Conservation (phyloP, 345 rosid species). For the Conringia planisiliqua region DNA sequence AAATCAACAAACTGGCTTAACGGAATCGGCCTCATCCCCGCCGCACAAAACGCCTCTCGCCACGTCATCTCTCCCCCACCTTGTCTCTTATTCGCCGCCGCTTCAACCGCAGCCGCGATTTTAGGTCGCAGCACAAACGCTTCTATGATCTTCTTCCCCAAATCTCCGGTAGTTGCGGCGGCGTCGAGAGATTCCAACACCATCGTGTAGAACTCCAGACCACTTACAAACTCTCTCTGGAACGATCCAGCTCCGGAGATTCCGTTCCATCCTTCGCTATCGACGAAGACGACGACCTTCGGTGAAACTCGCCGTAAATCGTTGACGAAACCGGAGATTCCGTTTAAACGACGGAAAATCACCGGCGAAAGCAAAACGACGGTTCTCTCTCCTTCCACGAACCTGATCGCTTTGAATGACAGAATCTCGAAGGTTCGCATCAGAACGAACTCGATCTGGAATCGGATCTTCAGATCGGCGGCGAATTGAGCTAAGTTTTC, state of each 20-base stretch:
- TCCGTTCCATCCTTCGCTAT: slow-evolving; percentile 61
- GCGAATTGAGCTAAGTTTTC: slow-evolving; percentile 77
- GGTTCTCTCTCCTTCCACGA: slow-evolving; percentile 58
- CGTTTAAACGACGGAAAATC: slow-evolving; percentile 50
- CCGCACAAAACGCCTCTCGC: slow-evolving; percentile 60
- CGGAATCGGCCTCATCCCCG: slow-evolving; percentile 65
- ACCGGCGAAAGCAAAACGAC: slow-evolving; percentile 58
- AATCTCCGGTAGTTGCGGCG: slow-evolving; percentile 28
- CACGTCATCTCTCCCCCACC: slow-evolving; percentile 44
- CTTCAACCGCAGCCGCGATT: slow-evolving; percentile 53
- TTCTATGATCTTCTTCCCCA: slow-evolving; percentile 64
- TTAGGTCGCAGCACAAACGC: slow-evolving; percentile 49
- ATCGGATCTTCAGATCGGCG: slow-evolving; percentile 55
- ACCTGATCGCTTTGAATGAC: slow-evolving; percentile 60
- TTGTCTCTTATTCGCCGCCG: slow-evolving; percentile 35
- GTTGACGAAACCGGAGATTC: slow-evolving; percentile 42
- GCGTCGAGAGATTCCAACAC: slow-evolving; percentile 79
- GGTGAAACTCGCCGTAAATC: slow-evolving; percentile 58
- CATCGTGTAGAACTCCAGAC: slow-evolving; percentile 62
- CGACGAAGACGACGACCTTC: slow-evolving; percentile 59
- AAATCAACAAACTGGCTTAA: slow-evolving; percentile 76
- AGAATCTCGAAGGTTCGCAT: slow-evolving; percentile 57
- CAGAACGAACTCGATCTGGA: slow-evolving; percentile 66
- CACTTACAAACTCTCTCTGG: slow-evolving; percentile 54
- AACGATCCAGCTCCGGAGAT: slow-evolving; percentile 48